Base-by-base conservation (phyloP, 352 stramenopile species). In the Phytopythium boreale region DNA sequence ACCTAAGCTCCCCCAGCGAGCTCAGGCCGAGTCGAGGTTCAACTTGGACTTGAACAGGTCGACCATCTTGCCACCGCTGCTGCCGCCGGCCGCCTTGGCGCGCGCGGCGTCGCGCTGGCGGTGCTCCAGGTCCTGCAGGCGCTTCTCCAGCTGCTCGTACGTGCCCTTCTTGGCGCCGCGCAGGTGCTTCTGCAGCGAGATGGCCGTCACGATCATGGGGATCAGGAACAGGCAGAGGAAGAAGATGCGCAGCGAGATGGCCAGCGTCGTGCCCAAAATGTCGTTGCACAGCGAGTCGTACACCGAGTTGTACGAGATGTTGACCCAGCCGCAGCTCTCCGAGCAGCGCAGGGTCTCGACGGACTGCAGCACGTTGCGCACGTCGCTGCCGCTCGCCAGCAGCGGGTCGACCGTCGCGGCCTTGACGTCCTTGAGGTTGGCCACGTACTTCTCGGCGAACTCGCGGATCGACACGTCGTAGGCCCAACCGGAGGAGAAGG, bases 141-240 rank as follows among this genome's bases (percentile, higher is more conserved):
- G 80, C 59, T 75, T 71, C 69, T 92, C 84, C 29, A 92, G 70
- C 59, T 90, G 80, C 63, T 91, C 80, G 76, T 93, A 91, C 47
- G 84, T 87, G 59, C 84, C 86, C 61, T 92, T 90, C 67, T 87
- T 88, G 55, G 71, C 76, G 17, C 86, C 86, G 22, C 86, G 86
- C 47, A 95, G 73, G 1, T 84, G 79, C 68, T 95, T 95, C 67
- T 95, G 82, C 36, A 95, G 70, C 62, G 84, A 76, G 58, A 93
- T 79, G 27, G 72, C 82, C 31, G 77, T 85, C 50, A 88, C 63
- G 62, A 91, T 82, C 63, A 92, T 87, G 17, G 86, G 86, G 7
- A 95, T 59, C 37, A 93, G 72, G 67, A 90, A 92, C 22, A 92
- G 61, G 37, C 73, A 84, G 22, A 95, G 69, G 68, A 93, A 89